phyloP scores from a whole-genome alignment of 345 rosid genomes.

The Iberis pinnata region DNA sequence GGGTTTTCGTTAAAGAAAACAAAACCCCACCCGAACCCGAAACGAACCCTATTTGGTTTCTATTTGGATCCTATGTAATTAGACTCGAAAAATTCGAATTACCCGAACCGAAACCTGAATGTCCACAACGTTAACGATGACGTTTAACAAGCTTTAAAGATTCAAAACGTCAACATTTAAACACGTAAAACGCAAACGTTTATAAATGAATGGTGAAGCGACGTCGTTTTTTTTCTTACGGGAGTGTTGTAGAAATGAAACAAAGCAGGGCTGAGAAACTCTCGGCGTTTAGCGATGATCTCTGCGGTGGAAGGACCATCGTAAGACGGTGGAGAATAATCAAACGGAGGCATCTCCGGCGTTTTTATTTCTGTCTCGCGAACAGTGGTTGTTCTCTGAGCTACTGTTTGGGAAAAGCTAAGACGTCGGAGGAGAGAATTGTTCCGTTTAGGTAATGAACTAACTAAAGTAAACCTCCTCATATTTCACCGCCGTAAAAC shows the following conservation, averaged over 20 bases:
- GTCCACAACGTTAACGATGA: no score
- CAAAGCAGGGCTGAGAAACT: constrained; percentile 76
- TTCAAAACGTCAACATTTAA: no score
- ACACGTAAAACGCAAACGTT: no score
- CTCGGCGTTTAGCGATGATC: constrained; percentile 55
- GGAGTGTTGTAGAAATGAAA: constrained; percentile 56
- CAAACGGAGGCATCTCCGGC: constrained; percentile 64
- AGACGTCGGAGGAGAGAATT: constrained; percentile 22
- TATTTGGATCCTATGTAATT: no score
- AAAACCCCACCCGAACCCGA: no score
- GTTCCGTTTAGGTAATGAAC: constrained; percentile 29
- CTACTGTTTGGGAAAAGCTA: constrained; percentile 31
- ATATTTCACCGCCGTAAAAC: constrained; percentile 18
- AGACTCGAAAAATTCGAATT: no score
- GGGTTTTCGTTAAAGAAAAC: no score
- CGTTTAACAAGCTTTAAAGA: no score
- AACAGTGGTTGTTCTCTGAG: constrained; percentile 25
- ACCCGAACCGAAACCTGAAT: no score
- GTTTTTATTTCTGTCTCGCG: constrained; percentile 22
- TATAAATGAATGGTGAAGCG: not conserved
- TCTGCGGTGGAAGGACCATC: constrained; percentile 69
- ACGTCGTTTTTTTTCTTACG: constrained; percentile 38
- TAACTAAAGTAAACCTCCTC: constrained; percentile 35
- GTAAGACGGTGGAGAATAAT: constrained; percentile 64
- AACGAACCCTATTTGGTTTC: no score